Evolutionary conservation across 352 stramenopile genomes (phyloP), one percentile per base, ranked within the genome.

Genomic region (Thraustochytrium sp.): DNA sequence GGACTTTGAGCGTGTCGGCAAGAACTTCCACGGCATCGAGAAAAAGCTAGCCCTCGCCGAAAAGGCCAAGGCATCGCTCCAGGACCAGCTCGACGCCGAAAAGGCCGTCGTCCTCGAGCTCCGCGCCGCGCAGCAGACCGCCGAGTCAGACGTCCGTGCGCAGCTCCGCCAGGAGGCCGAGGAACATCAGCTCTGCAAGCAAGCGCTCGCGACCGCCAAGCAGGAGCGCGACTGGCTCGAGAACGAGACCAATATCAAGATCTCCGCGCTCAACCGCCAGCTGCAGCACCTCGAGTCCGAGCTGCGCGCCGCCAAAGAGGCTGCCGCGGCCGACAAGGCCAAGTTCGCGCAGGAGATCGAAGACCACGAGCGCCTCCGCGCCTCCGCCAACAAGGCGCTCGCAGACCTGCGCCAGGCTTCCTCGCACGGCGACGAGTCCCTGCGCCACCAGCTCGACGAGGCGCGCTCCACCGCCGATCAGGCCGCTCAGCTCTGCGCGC

Each of bases 161-260:
- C 31, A 80, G 46, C 29, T 80, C 5, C 68, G 68, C 53, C 3
- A 23, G 23, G 68, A 80, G 26, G 34, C 36, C 16, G 68, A 80
- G 38, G 68, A 42, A 0, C 68, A 80, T n/a, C 46, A 49, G 46
- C 13, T 44, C 0, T 29, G 16, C 1, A 68, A 63, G 31, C 37
- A 64, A 29, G 5, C 18, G n/a, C 37, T 80, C 4, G 26, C 44
- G 1, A 53, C 34, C 29, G 8, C 76, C n/a, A 16, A 18, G 16
- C 68, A 80, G 31, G 68, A 80, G 9, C 76, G 63, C 44, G 68
- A 68, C 18, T 80, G 68, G 68, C 18, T 64, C 48, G 48, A 80
- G 37, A 80, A 31, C 38, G 68, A 80, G 68, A 65, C 36, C 23
- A 64, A 80, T 23, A 80, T 80, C 51, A 80, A 80, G 44, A 65